These are phyloP conservation scores for Blumeria hordei DNA, from an alignment of 2,329 filamentous ascomycete species.

Conservation along the genomic window DNA sequence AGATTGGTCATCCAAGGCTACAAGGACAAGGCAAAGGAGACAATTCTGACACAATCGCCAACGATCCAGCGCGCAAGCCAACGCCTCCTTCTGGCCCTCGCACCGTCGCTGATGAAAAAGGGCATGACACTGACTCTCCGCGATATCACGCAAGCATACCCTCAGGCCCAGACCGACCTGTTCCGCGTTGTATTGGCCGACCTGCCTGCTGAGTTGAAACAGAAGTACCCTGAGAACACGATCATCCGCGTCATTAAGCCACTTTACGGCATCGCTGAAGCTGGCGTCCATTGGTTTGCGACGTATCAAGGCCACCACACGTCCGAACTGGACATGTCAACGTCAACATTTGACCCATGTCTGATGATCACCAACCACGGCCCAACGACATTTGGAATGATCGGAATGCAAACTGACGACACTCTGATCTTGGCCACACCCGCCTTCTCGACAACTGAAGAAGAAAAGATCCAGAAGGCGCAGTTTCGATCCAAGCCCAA, in stretches of 20 bases:
- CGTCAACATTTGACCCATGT: constrained; percentile 2
- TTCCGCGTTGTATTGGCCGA: background rate
- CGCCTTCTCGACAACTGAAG: background rate
- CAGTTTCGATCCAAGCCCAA: background rate
- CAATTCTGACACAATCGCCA: constrained; percentile 4
- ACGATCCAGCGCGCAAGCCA: constrained; percentile 4
- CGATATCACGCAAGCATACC: constrained; percentile 1
- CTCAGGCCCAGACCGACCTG: background rate
- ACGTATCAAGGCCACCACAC: constrained; percentile 1
- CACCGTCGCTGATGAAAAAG: background rate
- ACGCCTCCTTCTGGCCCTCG: constrained; percentile 1
- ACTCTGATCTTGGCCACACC: background rate
- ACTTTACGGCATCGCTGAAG: background rate
- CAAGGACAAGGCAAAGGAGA: constrained; percentile 3
- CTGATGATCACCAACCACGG: background rate
- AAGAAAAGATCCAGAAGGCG: background rate
- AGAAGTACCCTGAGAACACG: background rate
- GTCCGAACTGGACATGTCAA: background rate
- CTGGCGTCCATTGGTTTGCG: background rate
- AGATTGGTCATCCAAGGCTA: constrained; percentile 2
- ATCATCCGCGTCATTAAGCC: background rate
- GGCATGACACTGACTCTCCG: background rate
- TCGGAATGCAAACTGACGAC: constrained; percentile 3
- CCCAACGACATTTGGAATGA: background rate
- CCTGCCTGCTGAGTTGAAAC: background rate